These are phyloP conservation scores for Didymella exigua DNA, from an alignment of 2,329 filamentous ascomycete species.

Conservation along the genomic window DNA sequence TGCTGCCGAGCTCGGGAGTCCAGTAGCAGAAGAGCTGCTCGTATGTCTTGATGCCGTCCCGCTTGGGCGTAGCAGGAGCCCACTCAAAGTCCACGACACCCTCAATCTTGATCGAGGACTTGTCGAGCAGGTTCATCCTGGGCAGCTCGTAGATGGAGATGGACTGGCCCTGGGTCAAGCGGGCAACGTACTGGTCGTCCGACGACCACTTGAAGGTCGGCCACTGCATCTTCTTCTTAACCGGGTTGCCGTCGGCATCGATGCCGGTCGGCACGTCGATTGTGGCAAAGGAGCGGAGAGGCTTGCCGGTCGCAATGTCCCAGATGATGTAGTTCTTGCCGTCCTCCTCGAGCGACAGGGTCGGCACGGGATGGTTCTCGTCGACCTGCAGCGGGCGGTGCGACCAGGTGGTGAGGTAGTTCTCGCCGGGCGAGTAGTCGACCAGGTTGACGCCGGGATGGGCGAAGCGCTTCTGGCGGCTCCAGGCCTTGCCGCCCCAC, in stretches of 20 bases:
- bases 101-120: slow-evolving; percentile 93
- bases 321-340: slow-evolving; percentile 99
- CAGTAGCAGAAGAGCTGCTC: slow-evolving; percentile 98
- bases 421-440: slow-evolving; percentile 92
- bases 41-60: slow-evolving; percentile 86
- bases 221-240: slow-evolving; percentile 95
- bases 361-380: slow-evolving; percentile 83
- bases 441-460: slow-evolving; percentile 96
- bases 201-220: slow-evolving; percentile 99
- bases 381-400: slow-evolving; percentile 90
- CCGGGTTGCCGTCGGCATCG: slow-evolving; percentile 66
- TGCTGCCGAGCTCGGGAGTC: slow-evolving; percentile 97
- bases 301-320: slow-evolving; percentile 89
- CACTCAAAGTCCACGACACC: slow-evolving; percentile 98
- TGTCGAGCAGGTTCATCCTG: slow-evolving; percentile 87
- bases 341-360: slow-evolving; percentile 79
- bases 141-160: slow-evolving; percentile 92
- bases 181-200: slow-evolving; percentile 95
- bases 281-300: slow-evolving; percentile 90
- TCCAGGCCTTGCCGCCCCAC: slow-evolving; percentile 91
- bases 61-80: slow-evolving; percentile 81
- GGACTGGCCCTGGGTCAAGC: slow-evolving; percentile 83
- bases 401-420: slow-evolving; percentile 96
- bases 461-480: slow-evolving; percentile 87
- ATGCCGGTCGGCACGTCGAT: slow-evolving; percentile 74